Conservation (phyloP, 768 basidiomycete species). For the Pleurotus salmoneostramineus region DNA sequence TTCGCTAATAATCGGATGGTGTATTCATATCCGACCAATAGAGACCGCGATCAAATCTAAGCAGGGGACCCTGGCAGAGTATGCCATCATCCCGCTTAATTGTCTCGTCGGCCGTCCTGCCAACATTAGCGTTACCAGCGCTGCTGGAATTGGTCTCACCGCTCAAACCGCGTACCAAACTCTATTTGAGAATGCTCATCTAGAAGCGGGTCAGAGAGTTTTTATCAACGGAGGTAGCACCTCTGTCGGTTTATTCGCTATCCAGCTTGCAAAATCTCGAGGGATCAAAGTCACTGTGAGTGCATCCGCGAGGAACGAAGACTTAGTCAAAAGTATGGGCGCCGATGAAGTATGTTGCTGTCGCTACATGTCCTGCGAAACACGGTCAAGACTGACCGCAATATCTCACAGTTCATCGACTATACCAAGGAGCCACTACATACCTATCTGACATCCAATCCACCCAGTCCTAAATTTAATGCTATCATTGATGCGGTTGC, state of each 20-base stretch:
- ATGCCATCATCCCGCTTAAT: slow-evolving; percentile 40
- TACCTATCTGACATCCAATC: slow-evolving; percentile 37
- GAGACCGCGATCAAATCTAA: slow-evolving; percentile 29
- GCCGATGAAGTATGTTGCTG: slow-evolving; percentile 53
- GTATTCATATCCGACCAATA: slow-evolving; percentile 12
- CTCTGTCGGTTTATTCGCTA: slow-evolving; percentile 64
- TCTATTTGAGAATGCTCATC: slow-evolving; percentile 39
- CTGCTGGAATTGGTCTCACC: slow-evolving; percentile 57
- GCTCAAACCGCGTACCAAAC: slow-evolving; percentile 57
- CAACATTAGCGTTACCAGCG: slow-evolving; percentile 49
- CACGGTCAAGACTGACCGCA: background rate
- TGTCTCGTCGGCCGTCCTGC: slow-evolving; percentile 40
- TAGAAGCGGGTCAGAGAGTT: slow-evolving; percentile 57
- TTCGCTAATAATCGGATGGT: background rate
- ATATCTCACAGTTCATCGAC: slow-evolving; percentile 46
- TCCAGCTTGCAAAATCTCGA: slow-evolving; percentile 66
- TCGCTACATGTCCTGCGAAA: background rate
- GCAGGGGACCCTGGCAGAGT: slow-evolving; percentile 59
- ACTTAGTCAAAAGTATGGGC: slow-evolving; percentile 53
- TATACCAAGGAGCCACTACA: slow-evolving; percentile 52
- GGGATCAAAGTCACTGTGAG: slow-evolving; percentile 57
- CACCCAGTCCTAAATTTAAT: slow-evolving; percentile 49
- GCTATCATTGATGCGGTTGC: slow-evolving; percentile 61
- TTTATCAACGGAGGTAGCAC: slow-evolving; percentile 73
- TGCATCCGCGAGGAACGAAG: slow-evolving; percentile 58